phyloP scores from a whole-genome alignment of 192 early-diverging fungal genomes.

The Backusella sp. region DNA sequence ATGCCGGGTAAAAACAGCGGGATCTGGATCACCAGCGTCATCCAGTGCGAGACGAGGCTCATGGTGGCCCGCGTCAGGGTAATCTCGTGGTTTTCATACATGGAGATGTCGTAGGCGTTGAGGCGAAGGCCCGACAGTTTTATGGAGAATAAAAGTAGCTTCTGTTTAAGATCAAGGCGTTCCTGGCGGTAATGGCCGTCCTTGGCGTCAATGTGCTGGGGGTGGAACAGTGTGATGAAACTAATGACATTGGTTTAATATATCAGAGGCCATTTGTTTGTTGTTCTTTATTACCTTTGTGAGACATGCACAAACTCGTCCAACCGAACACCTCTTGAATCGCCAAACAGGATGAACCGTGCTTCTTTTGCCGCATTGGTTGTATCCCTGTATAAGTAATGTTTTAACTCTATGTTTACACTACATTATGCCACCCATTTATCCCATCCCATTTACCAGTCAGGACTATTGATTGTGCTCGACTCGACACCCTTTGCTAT shows the following conservation, averaged over 20 bases:
- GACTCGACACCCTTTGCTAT: conserved; percentile 36
- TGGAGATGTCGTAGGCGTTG: conserved; percentile 35
- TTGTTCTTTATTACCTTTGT: conserved; percentile 39
- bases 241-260: background rate
- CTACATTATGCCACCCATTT: no score
- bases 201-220: background rate
- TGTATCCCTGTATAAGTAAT: conserved; percentile 33
- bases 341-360: conserved; percentile 40
- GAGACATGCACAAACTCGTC: conserved; percentile 43
- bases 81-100: conserved; percentile 39
- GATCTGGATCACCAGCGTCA: conserved; percentile 32
- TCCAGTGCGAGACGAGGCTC: conserved; percentile 21
- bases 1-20: conserved; percentile 48
- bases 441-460: conserved; percentile 36
- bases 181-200: background rate
- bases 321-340: conserved; percentile 30
- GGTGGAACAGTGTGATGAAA: conserved; percentile 28
- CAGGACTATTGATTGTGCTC: conserved; percentile 47
- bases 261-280: background rate
- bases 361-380: conserved; percentile 37
- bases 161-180: conserved; percentile 26
- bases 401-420: background rate
- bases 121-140: conserved; percentile 27
- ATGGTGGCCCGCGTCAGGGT: conserved; percentile 26
- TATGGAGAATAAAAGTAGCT: conserved; percentile 28